Conservation (phyloP, 805 yeast species). For the Candida oleophila region DNA sequence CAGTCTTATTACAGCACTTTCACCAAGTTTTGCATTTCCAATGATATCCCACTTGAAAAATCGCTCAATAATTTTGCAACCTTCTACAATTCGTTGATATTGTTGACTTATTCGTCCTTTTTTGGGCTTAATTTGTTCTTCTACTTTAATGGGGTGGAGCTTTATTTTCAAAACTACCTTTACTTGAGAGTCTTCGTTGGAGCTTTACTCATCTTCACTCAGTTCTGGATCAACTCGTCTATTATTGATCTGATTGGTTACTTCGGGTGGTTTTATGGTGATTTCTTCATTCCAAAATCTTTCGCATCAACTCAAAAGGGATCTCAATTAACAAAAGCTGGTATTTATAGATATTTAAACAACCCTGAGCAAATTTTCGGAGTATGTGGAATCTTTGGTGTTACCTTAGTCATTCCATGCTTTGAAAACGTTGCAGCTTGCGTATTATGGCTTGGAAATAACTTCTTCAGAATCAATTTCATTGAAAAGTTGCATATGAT, state of each 20-base stretch:
- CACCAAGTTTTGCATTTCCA: conserved; percentile 62
- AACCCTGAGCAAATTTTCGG: conserved; percentile 82
- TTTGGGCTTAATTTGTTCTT: conserved; percentile 38
- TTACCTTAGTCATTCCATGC: conserved; percentile 56
- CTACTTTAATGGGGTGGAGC: conserved; percentile 17
- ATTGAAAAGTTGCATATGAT: conserved; percentile 79
- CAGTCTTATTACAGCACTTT: conserved; percentile 64
- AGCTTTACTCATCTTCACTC: conserved; percentile 51
- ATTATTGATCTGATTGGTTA: conserved; percentile 72
- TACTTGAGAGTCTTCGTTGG: conserved; percentile 61
- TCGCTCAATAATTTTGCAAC: conserved; percentile 76
- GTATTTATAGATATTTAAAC: conserved; percentile 77
- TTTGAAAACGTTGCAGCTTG: conserved; percentile 52
- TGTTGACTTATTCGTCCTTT: conserved; percentile 57
- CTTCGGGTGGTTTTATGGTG: conserved; percentile 91
- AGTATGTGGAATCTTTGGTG: conserved; percentile 79
- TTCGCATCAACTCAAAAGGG: conserved; percentile 26
- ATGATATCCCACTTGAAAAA: conserved; percentile 60
- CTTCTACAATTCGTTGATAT: conserved; percentile 50
- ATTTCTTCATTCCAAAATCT: conserved; percentile 65
- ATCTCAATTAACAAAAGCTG: conserved; percentile 64
- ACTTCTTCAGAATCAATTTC: conserved; percentile 64
- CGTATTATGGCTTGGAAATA: conserved; percentile 58
- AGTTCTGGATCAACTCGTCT: conserved; percentile 66
- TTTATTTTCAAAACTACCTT: conserved; percentile 37